Conservation (phyloP, 768 basidiomycete genomes). For the Mrakia hoshinonis region DNA sequence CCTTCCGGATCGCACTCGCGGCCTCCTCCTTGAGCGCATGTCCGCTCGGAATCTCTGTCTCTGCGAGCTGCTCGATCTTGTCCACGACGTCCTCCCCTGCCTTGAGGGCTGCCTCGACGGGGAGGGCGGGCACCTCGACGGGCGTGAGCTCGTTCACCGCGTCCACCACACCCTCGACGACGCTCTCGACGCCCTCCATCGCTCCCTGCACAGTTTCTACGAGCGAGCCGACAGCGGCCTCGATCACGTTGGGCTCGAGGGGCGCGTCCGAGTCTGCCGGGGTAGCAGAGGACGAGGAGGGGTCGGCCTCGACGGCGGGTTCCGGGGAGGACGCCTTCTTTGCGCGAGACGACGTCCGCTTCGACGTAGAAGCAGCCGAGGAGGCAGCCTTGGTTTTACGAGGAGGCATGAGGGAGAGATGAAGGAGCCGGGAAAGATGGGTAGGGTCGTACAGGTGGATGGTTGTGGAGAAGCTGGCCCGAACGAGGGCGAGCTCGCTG, state of each 20-base stretch:
- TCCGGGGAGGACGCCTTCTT: conserved; percentile 11
- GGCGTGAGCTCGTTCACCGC: neutral
- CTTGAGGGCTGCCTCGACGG: neutral
- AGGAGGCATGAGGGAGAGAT: conserved; percentile 1
- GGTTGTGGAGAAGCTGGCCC: neutral
- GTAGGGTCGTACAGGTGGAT: neutral
- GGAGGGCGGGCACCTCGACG: neutral
- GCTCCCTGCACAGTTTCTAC: neutral
- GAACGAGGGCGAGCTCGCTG: neutral
- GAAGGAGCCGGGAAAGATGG: neutral
- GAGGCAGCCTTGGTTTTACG: conserved; percentile 11
- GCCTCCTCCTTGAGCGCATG: neutral
- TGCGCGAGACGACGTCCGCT: conserved; percentile 10
- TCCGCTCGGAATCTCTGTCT: neutral
- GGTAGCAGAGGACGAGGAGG: neutral
- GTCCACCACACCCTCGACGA: conserved; percentile 6
- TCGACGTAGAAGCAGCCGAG: neutral
- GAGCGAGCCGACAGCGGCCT: conserved; percentile 2
- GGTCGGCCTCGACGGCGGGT: too few relatives aligned
- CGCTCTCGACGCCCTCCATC: conserved; percentile 13
- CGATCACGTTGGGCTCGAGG: neutral
- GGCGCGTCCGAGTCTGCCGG: neutral
- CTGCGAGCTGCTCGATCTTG: conserved; percentile 1
- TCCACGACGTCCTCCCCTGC: neutral
- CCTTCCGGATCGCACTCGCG: conserved; percentile 9